phyloP scores from a whole-genome alignment of 768 basidiomycete genomes.

The Trametes maxima region DNA sequence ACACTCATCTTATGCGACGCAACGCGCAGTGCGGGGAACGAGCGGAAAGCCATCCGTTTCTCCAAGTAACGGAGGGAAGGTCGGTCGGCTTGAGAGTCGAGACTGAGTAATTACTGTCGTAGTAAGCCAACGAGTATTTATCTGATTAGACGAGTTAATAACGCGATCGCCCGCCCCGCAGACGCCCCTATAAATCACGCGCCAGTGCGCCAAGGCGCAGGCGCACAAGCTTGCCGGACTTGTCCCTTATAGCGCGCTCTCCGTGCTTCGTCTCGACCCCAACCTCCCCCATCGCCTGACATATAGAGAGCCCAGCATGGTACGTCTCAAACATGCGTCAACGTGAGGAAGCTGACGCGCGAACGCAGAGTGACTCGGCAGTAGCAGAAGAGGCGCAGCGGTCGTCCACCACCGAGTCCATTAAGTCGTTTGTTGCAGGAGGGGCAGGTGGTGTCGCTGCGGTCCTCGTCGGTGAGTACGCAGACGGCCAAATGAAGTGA shows the following conservation, averaged over 20 bases:
- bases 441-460: conserved; percentile 89
- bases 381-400: conserved; percentile 26
- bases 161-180: background rate
- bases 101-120: background rate
- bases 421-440: conserved; percentile 91
- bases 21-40: conserved; percentile 1
- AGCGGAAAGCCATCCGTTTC: background rate
- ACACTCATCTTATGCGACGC: background rate
- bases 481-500: background rate
- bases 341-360: background rate
- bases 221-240: conserved; percentile 14
- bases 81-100: background rate
- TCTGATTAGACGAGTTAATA: background rate
- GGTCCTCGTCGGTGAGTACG: conserved; percentile 82
- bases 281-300: background rate
- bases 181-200: conserved; percentile 19
- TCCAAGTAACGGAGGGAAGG: background rate
- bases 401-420: conserved; percentile 39
- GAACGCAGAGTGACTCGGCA: conserved; percentile 27
- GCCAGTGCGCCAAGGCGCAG: conserved; percentile 17
- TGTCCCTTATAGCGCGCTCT: conserved; percentile 16
- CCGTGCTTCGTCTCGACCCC: background rate
- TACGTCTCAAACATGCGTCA: conserved; percentile 3
- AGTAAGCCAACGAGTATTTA: background rate
- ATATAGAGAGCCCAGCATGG: conserved; percentile 14